These are phyloP conservation scores for Friedmanniomyces endolithicus DNA, from an alignment of 495 filamentous ascomycete species.

Conservation along the genomic window DNA sequence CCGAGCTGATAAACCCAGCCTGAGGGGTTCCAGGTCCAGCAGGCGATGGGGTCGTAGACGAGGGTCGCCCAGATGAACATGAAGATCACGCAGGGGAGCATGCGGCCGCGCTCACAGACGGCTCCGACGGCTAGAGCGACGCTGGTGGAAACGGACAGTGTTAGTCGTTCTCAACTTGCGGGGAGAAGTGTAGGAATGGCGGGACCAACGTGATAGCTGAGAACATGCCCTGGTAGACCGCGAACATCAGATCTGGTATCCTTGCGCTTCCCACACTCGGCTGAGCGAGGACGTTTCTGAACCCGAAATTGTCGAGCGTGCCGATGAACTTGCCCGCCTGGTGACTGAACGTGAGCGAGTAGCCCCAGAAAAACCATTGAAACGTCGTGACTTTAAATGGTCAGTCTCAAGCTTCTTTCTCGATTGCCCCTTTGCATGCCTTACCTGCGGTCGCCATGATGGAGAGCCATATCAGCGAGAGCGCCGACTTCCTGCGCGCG, in stretches of 20 bases:
- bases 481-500: conserved; percentile 88
- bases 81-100: conserved; percentile 88
- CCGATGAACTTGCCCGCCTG: conserved; percentile 73
- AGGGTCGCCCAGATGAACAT: conserved; percentile 94
- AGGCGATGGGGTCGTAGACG: conserved; percentile 42
- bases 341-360: conserved; percentile 86
- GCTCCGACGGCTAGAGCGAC: conserved; percentile 88
- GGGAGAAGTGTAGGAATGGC: conserved; percentile 29
- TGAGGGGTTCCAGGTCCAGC: conserved; percentile 90
- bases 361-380: conserved; percentile 99
- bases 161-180: not conserved
- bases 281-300: conserved; percentile 64
- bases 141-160: conserved; percentile 28
- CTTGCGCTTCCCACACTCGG: conserved; percentile 71
- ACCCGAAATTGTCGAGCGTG: conserved; percentile 72
- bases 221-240: conserved; percentile 97
- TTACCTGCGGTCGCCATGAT: conserved; percentile 86
- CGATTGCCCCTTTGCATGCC: too few relatives aligned
- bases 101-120: conserved; percentile 82
- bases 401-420: too few relatives aligned
- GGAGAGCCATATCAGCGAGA: conserved; percentile 93
- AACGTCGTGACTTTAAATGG: conserved; percentile 84
- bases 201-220: conserved; percentile 82
- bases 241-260: conserved; percentile 83
- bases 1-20: conserved; percentile 80